These are phyloP conservation scores for Nitzschia palea DNA, from an alignment of 108 stramenopile species.

Conservation along the genomic window DNA sequence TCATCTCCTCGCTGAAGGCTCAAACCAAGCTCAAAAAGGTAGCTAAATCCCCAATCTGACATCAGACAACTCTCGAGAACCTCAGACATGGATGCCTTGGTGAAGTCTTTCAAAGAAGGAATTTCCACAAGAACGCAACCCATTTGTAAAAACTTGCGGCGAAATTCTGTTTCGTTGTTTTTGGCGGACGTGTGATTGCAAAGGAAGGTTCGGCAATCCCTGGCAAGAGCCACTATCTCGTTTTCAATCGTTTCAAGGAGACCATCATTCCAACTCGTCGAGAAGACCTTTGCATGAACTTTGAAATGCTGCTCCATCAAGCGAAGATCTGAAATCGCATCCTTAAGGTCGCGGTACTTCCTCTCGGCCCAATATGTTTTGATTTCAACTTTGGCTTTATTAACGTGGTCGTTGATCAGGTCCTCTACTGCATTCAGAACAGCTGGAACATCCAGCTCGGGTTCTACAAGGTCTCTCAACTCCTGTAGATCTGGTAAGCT, in stretches of 20 bases:
- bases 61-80: slow-evolving; percentile 53
- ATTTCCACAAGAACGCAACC: slow-evolving; percentile 56
- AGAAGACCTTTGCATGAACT: slow-evolving; percentile 43
- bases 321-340: slow-evolving; percentile 46
- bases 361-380: slow-evolving; percentile 45
- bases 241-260: slow-evolving; percentile 42
- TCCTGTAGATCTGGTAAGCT: slow-evolving; percentile 32
- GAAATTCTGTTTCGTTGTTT: slow-evolving; percentile 44
- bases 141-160: slow-evolving; percentile 52
- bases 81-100: slow-evolving; percentile 48
- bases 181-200: slow-evolving; percentile 36
- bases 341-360: slow-evolving; percentile 57
- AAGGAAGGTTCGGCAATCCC: slow-evolving; percentile 32
- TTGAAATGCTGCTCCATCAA: slow-evolving; percentile 53
- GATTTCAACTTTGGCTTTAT: slow-evolving; percentile 43
- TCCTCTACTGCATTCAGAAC: slow-evolving; percentile 23
- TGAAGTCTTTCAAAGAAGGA: slow-evolving; percentile 43
- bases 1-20: slow-evolving; percentile 45
- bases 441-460: slow-evolving; percentile 31
- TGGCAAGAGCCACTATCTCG: slow-evolving; percentile 45
- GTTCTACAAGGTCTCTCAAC: slow-evolving; percentile 46
- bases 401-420: slow-evolving; percentile 40
- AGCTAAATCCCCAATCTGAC: slow-evolving; percentile 55
- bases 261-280: slow-evolving; percentile 52
- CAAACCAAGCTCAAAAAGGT: slow-evolving; percentile 60